Conservation (phyloP, 1,284 basidiomycete species). For the Lignosus rhinocerotis region DNA sequence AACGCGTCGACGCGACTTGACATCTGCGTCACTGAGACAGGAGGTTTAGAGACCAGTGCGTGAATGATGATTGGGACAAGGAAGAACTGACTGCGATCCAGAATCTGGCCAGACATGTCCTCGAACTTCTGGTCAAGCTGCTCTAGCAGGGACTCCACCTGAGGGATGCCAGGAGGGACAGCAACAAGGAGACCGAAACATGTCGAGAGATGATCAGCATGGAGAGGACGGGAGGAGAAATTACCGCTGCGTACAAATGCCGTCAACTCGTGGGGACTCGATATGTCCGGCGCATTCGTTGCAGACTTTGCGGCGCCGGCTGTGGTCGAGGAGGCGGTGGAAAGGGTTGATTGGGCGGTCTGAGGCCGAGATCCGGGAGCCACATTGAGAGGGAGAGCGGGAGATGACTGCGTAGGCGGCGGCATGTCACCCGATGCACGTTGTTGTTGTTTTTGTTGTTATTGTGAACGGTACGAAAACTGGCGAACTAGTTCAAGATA, state of each 20-base stretch:
- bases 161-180: not conserved
- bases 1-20: slow-evolving; percentile 80
- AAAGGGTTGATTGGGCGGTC: slow-evolving; percentile 21
- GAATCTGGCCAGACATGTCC: slow-evolving; percentile 79
- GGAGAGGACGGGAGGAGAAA: slow-evolving; percentile 5
- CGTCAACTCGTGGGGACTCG: slow-evolving; percentile 81
- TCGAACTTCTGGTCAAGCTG: slow-evolving; percentile 80
- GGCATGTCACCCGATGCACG: slow-evolving; percentile 17
- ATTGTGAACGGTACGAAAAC: not conserved
- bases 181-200: slow-evolving; percentile 5
- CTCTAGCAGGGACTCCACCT: slow-evolving; percentile 80
- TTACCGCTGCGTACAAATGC: slow-evolving; percentile 62
- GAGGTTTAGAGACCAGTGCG: slow-evolving; percentile 8
- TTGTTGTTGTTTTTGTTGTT: not conserved
- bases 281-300: slow-evolving; percentile 51
- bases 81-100: slow-evolving; percentile 73
- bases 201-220: slow-evolving; percentile 11
- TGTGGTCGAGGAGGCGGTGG: slow-evolving; percentile 23
- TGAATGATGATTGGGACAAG: slow-evolving; percentile 1
- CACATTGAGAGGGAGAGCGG: slow-evolving; percentile 34
- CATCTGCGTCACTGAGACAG: slow-evolving; percentile 73
- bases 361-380: slow-evolving; percentile 27
- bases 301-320: slow-evolving; percentile 21
- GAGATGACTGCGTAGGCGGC: slow-evolving; percentile 24
- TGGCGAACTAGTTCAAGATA: not conserved